Evolutionary conservation across 176 grass and related monocot species (phyloP), one percentile per base, ranked within the genome.

Genomic region (Phoenix roebelenii): DNA sequence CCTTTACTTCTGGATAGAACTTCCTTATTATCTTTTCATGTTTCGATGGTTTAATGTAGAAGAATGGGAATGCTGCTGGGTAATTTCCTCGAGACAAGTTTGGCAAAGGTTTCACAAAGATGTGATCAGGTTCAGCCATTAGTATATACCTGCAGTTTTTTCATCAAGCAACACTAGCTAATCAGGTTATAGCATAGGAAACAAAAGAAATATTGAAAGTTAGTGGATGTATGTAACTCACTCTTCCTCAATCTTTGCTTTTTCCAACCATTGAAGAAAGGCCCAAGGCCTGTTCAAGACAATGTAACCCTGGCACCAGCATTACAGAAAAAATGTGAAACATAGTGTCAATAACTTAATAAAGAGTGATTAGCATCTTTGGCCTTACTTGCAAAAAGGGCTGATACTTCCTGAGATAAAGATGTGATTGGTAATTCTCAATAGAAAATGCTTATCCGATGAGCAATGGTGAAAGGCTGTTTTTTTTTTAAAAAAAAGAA

Each of bases 241-340:
- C 93, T 98, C 88, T 62, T 98, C 93, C 25, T 50, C 54, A 25
- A 98, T 98, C 29, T 80, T 68, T 30, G 84, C 71, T 19, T 76
- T 98, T 52, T 81, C 61, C 20, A 98, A 71, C 93, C 93, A 98
- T 58, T 98, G 93, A 5, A 98, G 88, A 78, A 98, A 98, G 10
- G 93, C 93, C 87, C 84, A 98, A 74, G 93, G 93, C 78, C 93
- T 98, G 61, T 98, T 98, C 55, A 98, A 67, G 48, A 98, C 93
- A 60, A 98, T 79, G 54, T 98, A 98, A 20, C 87, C 93, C 93
- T 98, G 84, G 35, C 19, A 64, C 19, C 60, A 68, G 58, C 28
- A 70, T 64, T 39, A 58, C 52, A 68, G 28, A 51, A 63, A 50
- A 26, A 56, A 61, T 49, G 15, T 57, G 24, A 77, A 57, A 32